phyloP scores from a whole-genome alignment of 345 rosid genomes.

The Pugionium dolabratum region DNA sequence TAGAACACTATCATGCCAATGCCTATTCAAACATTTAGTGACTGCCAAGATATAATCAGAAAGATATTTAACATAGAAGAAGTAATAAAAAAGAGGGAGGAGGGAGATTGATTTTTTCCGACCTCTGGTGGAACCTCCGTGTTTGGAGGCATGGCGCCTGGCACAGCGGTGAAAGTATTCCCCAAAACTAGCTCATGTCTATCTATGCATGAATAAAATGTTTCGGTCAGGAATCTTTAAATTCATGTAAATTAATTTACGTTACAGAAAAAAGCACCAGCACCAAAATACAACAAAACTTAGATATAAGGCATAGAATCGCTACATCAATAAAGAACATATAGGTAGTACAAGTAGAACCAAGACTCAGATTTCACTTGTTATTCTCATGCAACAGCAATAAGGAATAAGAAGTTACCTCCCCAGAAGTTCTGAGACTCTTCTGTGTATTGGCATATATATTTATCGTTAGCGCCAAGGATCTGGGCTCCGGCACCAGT shows the following conservation, averaged over 20 bases:
- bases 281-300: not conserved
- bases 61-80: not conserved
- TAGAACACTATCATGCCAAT: slow-evolving; percentile 6
- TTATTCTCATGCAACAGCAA: not conserved
- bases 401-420: slow-evolving; percentile 50
- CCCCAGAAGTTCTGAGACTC: slow-evolving; percentile 92
- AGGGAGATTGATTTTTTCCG: not conserved
- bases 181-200: slow-evolving; percentile 87
- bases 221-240: not conserved
- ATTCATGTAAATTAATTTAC: not conserved
- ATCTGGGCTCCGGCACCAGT: slow-evolving; percentile 95
- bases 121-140: slow-evolving; percentile 92
- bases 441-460: slow-evolving; percentile 64
- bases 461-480: slow-evolving; percentile 87
- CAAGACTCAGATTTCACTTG: not conserved
- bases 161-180: slow-evolving; percentile 63
- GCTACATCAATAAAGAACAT: not conserved
- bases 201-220: slow-evolving; percentile 48
- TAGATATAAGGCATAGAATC: not conserved
- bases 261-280: slow-evolving; percentile 1
- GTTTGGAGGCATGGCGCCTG: slow-evolving; percentile 58
- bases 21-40: not conserved
- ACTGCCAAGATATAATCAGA: not conserved
- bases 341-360: not conserved
- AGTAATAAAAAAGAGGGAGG: not conserved